Base-by-base conservation (phyloP, 352 stramenopile species). In the Pythium rishiriense region DNA sequence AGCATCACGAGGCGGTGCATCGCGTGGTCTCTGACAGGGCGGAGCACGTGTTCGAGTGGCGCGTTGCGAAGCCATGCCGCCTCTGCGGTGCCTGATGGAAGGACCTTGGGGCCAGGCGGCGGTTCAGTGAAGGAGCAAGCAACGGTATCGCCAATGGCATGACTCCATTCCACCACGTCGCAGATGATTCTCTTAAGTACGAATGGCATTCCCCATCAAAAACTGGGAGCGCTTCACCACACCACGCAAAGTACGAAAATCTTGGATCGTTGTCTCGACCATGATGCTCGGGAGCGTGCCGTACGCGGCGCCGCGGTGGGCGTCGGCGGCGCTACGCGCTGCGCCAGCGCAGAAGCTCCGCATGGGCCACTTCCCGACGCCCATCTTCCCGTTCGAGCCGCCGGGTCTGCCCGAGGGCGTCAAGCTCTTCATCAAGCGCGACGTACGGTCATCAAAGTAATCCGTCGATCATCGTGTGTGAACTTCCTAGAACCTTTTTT, bases 381-480 rank as follows among this genome's bases (percentile, higher is more conserved):
- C 85, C 15, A 93, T 93, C 57, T 78, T 90, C 41, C 81, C 83
- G 0, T 92, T 94, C 42, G 58, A 66, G 0, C 83, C 85, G n/a
- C 85, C 83, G 6, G 85, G 81, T 1, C 60, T 94, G 24, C 86
- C 86, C 4, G 54, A 80, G 3, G 84, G 76, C 37, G 81, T 94
- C 39, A 83, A 73, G 35, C 79, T 94, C 71, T 90, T 85, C 71
- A 89, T 94, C 72, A 94, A 94, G 69, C 86, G 86, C 58, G 86
- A 94, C 68, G 79, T 88, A 62, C 21, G 68, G 12, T 21, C 6
- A 21, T 45, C 37, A 6, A n/a, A n/a, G n/a, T n/a, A n/a, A n/a
- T n/a, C n/a, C n/a, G n/a, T n/a, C 21, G 68, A 21, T 21, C 6
- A 21, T 45, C 37, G 3, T 17, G 37, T 21, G 17, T 21, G 22